Percentiles rank a stretch among this genome's conserved stretches.
phyloP scores from a whole-genome alignment of 805 yeast genomes.

The Metschnikowia borealis region DNA sequence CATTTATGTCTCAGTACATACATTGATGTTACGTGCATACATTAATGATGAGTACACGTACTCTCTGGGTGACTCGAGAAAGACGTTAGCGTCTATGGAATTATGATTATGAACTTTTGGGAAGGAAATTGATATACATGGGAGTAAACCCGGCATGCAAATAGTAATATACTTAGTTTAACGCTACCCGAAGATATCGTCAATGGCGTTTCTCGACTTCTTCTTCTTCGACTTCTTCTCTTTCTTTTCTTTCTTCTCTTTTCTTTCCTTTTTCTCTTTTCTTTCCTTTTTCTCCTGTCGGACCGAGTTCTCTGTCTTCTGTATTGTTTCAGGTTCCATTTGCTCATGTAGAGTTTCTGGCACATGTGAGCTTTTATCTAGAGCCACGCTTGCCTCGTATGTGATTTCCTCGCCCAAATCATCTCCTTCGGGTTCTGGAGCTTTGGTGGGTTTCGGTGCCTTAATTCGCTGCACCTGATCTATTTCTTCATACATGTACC shows the following conservation, averaged over 20 bases:
- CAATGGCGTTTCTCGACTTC: slow-evolving; percentile 52
- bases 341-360: neutral
- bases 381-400: neutral
- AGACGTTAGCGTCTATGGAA: neutral
- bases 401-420: slow-evolving; percentile 17
- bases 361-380: neutral
- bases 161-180: slow-evolving; percentile 2
- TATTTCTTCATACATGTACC: slow-evolving; percentile 17
- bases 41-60: neutral
- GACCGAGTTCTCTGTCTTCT: neutral
- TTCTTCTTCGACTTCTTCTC: slow-evolving; percentile 14
- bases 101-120: slow-evolving; percentile 2
- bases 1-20: slow-evolving; percentile 3
- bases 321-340: neutral
- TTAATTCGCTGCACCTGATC: neutral
- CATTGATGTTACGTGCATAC: slow-evolving; percentile 2
- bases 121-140: slow-evolving; percentile 3
- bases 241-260: slow-evolving; percentile 13
- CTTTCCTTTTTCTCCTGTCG: slow-evolving; percentile 23
- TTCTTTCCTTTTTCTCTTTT: slow-evolving; percentile 11
- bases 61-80: neutral
- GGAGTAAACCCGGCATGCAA: slow-evolving; percentile 1
- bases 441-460: neutral
- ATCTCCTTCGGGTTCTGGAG: slow-evolving; percentile 5
- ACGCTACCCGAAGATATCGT: slow-evolving; percentile 63